Evolutionary conservation across 2,329 filamentous ascomycete species (phyloP).

Genomic region (Talaromyces albobiverticillius): DNA sequence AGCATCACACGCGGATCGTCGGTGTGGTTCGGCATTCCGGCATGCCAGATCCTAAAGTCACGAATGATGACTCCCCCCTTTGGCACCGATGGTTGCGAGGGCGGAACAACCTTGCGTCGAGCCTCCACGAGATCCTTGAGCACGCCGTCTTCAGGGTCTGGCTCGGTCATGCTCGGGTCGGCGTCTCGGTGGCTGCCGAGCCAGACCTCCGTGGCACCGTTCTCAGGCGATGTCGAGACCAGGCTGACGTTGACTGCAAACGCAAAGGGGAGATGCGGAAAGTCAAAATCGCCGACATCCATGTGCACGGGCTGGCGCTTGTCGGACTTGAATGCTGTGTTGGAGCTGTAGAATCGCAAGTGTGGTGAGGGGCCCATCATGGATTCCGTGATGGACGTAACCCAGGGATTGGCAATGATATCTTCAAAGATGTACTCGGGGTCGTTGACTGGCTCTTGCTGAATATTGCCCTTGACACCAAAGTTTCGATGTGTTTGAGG

Average conservation of each 20-base stretch:
- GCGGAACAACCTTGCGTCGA: constrained; percentile 30
- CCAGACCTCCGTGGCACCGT: constrained; percentile 54
- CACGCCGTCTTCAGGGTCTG: constrained; percentile 24
- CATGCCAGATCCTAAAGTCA: constrained; percentile 50
- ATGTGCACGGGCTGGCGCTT: constrained; percentile 41
- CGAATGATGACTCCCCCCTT: constrained; percentile 46
- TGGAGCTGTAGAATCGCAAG: constrained; percentile 38
- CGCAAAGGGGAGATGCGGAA: constrained; percentile 48
- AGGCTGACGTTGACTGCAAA: constrained; percentile 48
- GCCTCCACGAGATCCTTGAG: constrained; percentile 29
- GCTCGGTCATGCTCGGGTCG: constrained; percentile 30
- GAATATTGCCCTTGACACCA: constrained; percentile 37
- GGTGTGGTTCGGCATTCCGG: constrained; percentile 47
- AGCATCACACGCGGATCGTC: constrained; percentile 46
- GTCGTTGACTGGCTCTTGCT: constrained; percentile 37
- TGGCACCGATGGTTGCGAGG: constrained; percentile 41
- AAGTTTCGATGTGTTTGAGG: constrained; percentile 24
- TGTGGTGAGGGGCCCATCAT: constrained; percentile 37
- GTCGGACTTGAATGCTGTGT: constrained; percentile 38
- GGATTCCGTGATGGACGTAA: constrained; percentile 30
- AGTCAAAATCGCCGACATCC: constrained; percentile 46
- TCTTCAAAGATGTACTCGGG: constrained; percentile 35
- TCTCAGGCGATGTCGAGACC: constrained; percentile 43
- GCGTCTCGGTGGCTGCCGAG: constrained; percentile 41
- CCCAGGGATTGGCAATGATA: constrained; percentile 39